Percentiles rank a stretch among this genome's conserved stretches.
Conservation (phyloP, 169 alveolate genomes). For the Amoebophrya sp. region DNA sequence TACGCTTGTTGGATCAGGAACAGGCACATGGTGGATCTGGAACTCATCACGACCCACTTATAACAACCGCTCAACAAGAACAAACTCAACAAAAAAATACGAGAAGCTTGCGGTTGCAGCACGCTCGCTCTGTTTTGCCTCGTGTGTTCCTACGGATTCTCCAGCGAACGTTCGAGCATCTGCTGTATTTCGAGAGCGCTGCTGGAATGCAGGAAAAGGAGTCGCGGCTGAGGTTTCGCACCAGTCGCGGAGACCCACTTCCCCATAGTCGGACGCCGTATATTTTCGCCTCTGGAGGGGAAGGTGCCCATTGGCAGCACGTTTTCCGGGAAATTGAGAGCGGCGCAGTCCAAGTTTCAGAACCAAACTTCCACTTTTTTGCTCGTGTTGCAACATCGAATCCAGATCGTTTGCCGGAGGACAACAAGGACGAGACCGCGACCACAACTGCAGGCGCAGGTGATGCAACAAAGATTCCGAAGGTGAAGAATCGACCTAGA, state of each 20-base stretch:
- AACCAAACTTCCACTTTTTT: neutral
- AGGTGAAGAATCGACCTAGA: too few relatives aligned
- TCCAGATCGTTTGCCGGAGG: too few relatives aligned
- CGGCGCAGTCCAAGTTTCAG: neutral
- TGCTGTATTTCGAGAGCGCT: neutral
- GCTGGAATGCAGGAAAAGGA: neutral
- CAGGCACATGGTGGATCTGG: neutral
- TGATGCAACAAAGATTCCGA: too few relatives aligned
- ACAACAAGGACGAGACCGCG: too few relatives aligned
- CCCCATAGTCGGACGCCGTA: neutral
- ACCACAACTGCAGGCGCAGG: too few relatives aligned
- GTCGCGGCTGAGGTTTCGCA: neutral
- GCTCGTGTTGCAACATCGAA: too few relatives aligned
- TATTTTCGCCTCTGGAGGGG: neutral
- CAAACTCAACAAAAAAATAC: too few relatives aligned
- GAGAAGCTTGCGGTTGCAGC: too few relatives aligned
- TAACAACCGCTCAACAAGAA: neutral
- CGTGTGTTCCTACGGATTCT: neutral
- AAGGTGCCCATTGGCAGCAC: neutral
- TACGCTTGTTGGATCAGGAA: neutral
- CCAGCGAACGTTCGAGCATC: neutral
- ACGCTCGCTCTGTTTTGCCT: neutral
- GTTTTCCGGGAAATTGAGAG: neutral
- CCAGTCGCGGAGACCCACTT: neutral
- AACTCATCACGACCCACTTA: neutral